phyloP scores from a whole-genome alignment of 306 rosid species.

The Alnus rubra region DNA sequence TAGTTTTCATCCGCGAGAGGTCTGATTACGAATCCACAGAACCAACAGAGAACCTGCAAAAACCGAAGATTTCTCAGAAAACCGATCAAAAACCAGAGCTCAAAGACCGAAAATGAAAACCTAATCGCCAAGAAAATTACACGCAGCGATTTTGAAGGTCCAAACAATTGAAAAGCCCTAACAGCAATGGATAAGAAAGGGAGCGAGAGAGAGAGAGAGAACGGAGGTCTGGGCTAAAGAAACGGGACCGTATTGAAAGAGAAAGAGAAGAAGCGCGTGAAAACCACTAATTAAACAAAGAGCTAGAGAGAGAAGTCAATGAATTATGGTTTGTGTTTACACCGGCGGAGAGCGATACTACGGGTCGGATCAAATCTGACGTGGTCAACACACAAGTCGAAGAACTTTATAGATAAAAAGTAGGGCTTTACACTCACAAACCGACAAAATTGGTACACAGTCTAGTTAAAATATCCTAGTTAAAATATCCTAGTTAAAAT shows the following conservation, averaged over 20 bases:
- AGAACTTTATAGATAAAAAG: too few relatives aligned
- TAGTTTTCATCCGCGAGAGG: constrained; percentile 22
- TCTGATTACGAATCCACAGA: not conserved
- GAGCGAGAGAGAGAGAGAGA: not conserved
- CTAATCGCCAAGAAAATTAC: constrained; percentile 1
- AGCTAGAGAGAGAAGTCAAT: not conserved
- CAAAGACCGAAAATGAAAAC: not conserved
- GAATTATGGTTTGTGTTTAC: constrained; percentile 16
- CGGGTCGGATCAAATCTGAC: constrained; percentile 17
- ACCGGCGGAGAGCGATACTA: not conserved
- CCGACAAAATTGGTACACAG: too few relatives aligned
- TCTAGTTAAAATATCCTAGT: too few relatives aligned
- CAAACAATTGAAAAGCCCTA: not conserved
- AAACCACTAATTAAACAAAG: not conserved
- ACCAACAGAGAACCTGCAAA: constrained; percentile 8
- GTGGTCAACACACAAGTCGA: constrained; percentile 20
- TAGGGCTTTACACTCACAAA: too few relatives aligned
- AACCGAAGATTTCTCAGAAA: not conserved
- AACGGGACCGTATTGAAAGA: not conserved
- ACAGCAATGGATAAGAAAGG: not conserved
- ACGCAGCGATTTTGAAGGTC: not conserved
- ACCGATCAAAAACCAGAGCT: not conserved
- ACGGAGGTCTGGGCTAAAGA: not conserved
- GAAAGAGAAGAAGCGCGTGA: constrained; percentile 35
- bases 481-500: too few relatives aligned